Conservation (phyloP, 306 rosid genomes). For the Quercus cerris region DNA sequence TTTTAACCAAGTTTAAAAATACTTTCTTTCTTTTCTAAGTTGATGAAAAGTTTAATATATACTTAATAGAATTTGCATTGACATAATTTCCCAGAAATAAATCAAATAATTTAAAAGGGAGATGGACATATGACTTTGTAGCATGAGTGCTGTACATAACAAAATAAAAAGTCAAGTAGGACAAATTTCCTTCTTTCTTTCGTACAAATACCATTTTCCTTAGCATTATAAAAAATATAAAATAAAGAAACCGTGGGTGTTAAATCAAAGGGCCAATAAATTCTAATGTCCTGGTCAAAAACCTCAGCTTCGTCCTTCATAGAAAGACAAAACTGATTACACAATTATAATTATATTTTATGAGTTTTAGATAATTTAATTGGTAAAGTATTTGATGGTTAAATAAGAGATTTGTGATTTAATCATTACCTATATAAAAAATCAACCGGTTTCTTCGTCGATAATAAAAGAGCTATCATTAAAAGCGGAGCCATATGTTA, state of each 20-base stretch:
- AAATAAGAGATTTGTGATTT: fast-evolving
- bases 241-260: neutral
- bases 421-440: no score
- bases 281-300: neutral
- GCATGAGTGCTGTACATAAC: neutral
- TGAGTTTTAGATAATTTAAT: no score
- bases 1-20: neutral
- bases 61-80: neutral
- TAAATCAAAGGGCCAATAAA: neutral
- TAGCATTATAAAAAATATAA: neutral
- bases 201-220: neutral
- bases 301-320: neutral
- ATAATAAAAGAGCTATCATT: no score
- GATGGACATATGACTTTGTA: neutral
- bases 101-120: neutral
- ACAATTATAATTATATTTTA: no score
- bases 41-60: no score
- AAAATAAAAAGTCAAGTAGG: no score
- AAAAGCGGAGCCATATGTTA: fast-evolving
- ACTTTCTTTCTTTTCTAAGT: no score
- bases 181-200: no score
- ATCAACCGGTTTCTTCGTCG: no score
- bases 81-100: neutral
- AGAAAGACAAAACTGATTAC: no score
- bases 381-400: no score